phyloP scores from a whole-genome alignment of 2,329 filamentous ascomycete genomes.

The Arthrobotrys iridis region DNA sequence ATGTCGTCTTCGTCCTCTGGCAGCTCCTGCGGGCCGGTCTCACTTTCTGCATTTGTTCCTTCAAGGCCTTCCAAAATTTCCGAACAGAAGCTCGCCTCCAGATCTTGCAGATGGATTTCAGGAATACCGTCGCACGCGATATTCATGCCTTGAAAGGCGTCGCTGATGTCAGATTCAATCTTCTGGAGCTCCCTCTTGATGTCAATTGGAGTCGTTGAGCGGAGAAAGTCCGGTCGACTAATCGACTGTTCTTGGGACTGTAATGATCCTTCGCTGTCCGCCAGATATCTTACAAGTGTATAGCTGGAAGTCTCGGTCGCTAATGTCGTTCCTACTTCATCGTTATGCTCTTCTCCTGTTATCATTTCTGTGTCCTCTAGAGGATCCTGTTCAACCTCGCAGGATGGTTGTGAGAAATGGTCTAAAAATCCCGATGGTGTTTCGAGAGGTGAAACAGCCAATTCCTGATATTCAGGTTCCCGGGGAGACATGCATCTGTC shows the following conservation, averaged over 20 bases:
- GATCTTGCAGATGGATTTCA: slow-evolving; percentile 15
- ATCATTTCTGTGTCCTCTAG: slow-evolving; percentile 30
- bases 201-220: slow-evolving; percentile 40
- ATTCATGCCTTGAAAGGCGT: slow-evolving; percentile 34
- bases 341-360: slow-evolving; percentile 6
- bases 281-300: slow-evolving; percentile 37
- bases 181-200: slow-evolving; percentile 50
- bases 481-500: not conserved
- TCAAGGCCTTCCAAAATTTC: slow-evolving; percentile 24
- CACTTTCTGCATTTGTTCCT: slow-evolving; percentile 27
- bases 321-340: not conserved
- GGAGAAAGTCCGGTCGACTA: slow-evolving; percentile 37
- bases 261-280: slow-evolving; percentile 12
- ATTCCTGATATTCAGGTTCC: slow-evolving; percentile 13
- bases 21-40: slow-evolving; percentile 11
- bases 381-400: slow-evolving; percentile 24
- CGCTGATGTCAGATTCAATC: slow-evolving; percentile 38
- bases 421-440: slow-evolving; percentile 23
- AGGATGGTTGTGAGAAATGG: not conserved
- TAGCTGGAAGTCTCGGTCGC: slow-evolving; percentile 12
- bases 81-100: slow-evolving; percentile 30
- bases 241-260: slow-evolving; percentile 28
- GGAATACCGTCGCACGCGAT: slow-evolving; percentile 3
- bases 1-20: slow-evolving; percentile 22
- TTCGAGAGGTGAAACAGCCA: slow-evolving; percentile 37